Percentiles rank a stretch among this genome's conserved stretches.
phyloP scores from a whole-genome alignment of 1,284 basidiomycete genomes.

The Trichosporon sp. region DNA sequence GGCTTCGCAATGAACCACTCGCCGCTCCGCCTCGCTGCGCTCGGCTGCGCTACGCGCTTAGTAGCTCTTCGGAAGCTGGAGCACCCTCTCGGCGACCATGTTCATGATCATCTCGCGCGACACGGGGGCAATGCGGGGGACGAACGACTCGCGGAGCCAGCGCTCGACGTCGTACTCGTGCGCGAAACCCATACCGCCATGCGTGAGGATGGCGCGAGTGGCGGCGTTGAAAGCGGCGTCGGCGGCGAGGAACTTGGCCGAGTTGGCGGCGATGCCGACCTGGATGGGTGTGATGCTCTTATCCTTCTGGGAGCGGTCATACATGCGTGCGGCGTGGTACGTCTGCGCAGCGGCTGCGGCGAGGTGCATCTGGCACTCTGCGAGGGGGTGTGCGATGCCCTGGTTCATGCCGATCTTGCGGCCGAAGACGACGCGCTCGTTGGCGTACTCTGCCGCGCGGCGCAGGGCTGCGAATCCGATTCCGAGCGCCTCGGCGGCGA shows the following conservation, averaged over 20 bases:
- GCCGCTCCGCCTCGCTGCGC: neutral
- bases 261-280: constrained; percentile 17
- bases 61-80: constrained; percentile 20
- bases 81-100: constrained; percentile 18
- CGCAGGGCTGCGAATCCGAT: constrained; percentile 21
- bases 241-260: constrained; percentile 17
- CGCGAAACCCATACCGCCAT: constrained; percentile 20
- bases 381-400: constrained; percentile 21
- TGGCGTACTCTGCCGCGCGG: constrained; percentile 12
- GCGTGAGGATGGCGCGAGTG: constrained; percentile 15
- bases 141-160: constrained; percentile 15
- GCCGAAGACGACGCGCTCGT: constrained; percentile 18
- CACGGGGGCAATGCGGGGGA: constrained; percentile 18
- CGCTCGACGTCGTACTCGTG: constrained; percentile 20
- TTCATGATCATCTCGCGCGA: constrained; percentile 21
- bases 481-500: constrained; percentile 50
- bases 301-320: constrained; percentile 15
- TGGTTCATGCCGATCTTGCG: constrained; percentile 21
- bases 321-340: constrained; percentile 20
- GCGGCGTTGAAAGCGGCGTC: constrained; percentile 19
- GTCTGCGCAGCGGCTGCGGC: constrained; percentile 13
- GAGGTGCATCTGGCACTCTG: constrained; percentile 20
- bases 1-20: too few relatives aligned
- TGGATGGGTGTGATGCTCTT: constrained; percentile 8
- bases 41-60: constrained; percentile 1